Evolutionary conservation across 2,329 filamentous ascomycete genomes (phyloP).

Genomic region (Epichloe gansuensis): DNA sequence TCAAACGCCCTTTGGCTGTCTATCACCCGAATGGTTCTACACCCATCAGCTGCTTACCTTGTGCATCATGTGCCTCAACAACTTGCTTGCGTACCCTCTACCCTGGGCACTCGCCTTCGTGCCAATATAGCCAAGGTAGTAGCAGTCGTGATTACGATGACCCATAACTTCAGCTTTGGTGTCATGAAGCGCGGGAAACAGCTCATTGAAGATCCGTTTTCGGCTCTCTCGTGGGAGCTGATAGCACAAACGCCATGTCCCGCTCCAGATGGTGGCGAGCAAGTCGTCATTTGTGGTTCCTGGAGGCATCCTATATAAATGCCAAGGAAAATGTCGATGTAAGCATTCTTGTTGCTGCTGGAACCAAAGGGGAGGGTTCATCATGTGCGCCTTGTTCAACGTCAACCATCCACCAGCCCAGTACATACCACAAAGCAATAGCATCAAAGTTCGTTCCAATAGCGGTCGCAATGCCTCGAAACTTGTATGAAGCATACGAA

Average conservation of each 20-base stretch:
- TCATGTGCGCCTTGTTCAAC: no score
- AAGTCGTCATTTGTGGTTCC: constrained; percentile 61
- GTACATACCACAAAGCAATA: constrained; percentile 59
- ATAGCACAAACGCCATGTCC: constrained; percentile 66
- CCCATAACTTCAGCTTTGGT: constrained; percentile 60
- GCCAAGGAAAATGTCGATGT: background rate
- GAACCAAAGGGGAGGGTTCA: background rate
- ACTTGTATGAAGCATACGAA: constrained; percentile 60
- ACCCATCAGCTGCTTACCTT: constrained; percentile 28
- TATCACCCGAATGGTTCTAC: no score
- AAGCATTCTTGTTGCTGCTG: background rate
- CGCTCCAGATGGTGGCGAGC: constrained; percentile 58
- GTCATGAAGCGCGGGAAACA: constrained; percentile 60
- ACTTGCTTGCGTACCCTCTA: constrained; percentile 57
- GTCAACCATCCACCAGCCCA: background rate
- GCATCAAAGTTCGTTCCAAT: constrained; percentile 65
- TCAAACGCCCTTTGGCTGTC: no score
- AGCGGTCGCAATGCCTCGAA: constrained; percentile 61
- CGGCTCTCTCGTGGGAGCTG: constrained; percentile 60
- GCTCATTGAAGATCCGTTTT: constrained; percentile 63
- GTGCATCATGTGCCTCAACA: constrained; percentile 56
- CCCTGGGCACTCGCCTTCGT: constrained; percentile 58
- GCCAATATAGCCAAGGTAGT: constrained; percentile 76
- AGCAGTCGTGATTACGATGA: constrained; percentile 51
- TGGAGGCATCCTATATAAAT: constrained; percentile 52